Conservation (phyloP, 1,139 yeast genomes). For the Candida anutae region DNA sequence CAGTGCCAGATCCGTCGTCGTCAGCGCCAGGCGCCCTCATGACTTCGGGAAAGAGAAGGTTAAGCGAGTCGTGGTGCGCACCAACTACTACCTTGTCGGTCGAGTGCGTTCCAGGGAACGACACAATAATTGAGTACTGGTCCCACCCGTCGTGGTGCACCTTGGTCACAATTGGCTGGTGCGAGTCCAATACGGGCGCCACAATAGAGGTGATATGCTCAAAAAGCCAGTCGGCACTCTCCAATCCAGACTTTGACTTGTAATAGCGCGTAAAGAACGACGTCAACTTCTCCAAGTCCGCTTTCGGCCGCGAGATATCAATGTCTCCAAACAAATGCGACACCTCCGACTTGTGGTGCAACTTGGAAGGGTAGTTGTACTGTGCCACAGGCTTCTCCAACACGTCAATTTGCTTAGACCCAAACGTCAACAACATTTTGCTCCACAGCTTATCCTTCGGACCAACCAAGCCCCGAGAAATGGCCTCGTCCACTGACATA, state of each 20-base stretch:
- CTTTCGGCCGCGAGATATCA: constrained; percentile 39
- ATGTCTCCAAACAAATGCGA: constrained; percentile 30
- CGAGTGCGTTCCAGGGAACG: constrained; percentile 28
- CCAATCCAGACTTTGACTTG: constrained; percentile 60
- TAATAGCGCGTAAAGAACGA: constrained; percentile 78
- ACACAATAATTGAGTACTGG: constrained; percentile 34
- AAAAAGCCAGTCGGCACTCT: constrained; percentile 69
- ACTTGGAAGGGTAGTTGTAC: constrained; percentile 49
- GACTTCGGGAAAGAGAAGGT: constrained; percentile 61
- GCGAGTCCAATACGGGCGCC: constrained; percentile 27
- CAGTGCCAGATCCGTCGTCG: constrained; percentile 88
- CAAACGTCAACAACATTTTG: constrained; percentile 13
- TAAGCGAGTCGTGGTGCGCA: constrained; percentile 84
- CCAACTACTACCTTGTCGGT: constrained; percentile 61
- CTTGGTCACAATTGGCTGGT: constrained; percentile 14
- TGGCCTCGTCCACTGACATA: constrained; percentile 28
- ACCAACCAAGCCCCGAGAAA: constrained; percentile 20
- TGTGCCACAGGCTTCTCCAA: constrained; percentile 23
- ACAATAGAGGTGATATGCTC: constrained; percentile 38
- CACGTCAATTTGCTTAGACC: constrained; percentile 23
- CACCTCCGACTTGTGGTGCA: constrained; percentile 34
- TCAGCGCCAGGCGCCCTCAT: constrained; percentile 91
- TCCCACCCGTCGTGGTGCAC: constrained; percentile 36
- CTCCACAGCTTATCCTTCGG: constrained; percentile 3
- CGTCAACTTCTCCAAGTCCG: constrained; percentile 53